Evolutionary conservation across 345 rosid genomes (phyloP), one percentile per base, ranked within the genome.

Genomic region (Acer campestre): DNA sequence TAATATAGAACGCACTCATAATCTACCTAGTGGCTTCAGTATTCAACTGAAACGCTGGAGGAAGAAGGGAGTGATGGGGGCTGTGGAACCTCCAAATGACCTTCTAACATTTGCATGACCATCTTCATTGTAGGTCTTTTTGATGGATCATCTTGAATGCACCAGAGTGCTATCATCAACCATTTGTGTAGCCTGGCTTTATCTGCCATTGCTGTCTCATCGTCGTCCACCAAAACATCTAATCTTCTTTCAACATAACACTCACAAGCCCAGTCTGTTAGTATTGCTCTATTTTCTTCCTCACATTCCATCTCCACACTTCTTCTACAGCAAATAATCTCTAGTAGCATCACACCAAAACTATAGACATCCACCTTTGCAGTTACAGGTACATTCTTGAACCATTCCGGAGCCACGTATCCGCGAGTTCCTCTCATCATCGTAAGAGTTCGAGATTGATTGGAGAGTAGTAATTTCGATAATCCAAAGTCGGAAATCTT

Each of bases 341-440:
- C 82, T 68, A 79, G 42, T 11, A 79, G 29, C 61, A 79, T 69
- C 29, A 76, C 68, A 1, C 86, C 83, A 14, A 70, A 83, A 40
- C 81, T 80, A 49, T 80, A 80, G 8, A 83, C 83, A 78, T 83
- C 86, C 25, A 72, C 86, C 40, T 77, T 83, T 40, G 70, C 74
- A 5, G 86, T 70, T 4, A 80, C 48, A 40, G 70, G 31, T 35
- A 64, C 67, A 38, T 53, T 64, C 64, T 56, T 64, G 67, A 71
- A 76, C 80, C 85, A 82, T 49, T 78, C 85, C 1, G 82, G 82
- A 65, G 85, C 76, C 12, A 71, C 66, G 10, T 70, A 77, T 27
- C 80, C 80, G n/a, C 67, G 49, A 13, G 80, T 71, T 70, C 71
- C 80, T 78, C 80, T 29, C 13, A 63, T 63, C 67, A 71, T 7